Evolutionary conservation across 2,329 filamentous ascomycete genomes (phyloP), one percentile per base, ranked within the genome.

Genomic region (Pleurostoma richardsiae): DNA sequence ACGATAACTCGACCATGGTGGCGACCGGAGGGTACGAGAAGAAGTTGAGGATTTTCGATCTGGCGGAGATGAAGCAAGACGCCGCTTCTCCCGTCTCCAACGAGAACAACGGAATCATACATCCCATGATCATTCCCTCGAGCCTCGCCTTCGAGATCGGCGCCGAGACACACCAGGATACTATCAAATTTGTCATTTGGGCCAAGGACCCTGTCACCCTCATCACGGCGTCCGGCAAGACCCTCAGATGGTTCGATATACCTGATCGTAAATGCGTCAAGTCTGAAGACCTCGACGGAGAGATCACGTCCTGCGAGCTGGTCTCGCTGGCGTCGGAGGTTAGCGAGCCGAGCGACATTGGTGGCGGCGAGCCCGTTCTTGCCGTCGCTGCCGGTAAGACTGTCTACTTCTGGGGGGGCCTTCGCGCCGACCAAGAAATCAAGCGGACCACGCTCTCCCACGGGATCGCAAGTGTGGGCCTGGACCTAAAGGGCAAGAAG

Each of bases 121-220:
- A 62, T 33, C 64, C 74, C 28, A 61, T 72, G 36, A 73, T 73
- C 1, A 74, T 85, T 39, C 69, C 77, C 4, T 74, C 83, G 1
- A 80, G 84, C 2, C 80, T 69, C 29, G 81, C 85, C 51, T 94
- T 91, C 60, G 94, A 97, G 64, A 92, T 99, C 55, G 94, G 90
- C 26, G 78, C 85, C 5, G 89, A 88, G 33, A 78, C 87, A 10
- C 94, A 99, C 64, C 84, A 80, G 11, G 88, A 87, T 41, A 88
- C 88, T 30, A 97, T 99, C 76, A 97, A 96, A 67, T 91, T 90
- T 48, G 95, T 99, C 51, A 88, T 95, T 51, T 99, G 94, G 94
- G 89, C 90, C 44, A 81, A 83, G 49, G 88, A 95, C 59, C 86
- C 88, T 43, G 95, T 94, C 59, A 83, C 92, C 52, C 74, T 99